Evolutionary conservation across 169 alveolate genomes (phyloP), one percentile per base, ranked within the genome.

Genomic region (Eimeria sp.): DNA sequence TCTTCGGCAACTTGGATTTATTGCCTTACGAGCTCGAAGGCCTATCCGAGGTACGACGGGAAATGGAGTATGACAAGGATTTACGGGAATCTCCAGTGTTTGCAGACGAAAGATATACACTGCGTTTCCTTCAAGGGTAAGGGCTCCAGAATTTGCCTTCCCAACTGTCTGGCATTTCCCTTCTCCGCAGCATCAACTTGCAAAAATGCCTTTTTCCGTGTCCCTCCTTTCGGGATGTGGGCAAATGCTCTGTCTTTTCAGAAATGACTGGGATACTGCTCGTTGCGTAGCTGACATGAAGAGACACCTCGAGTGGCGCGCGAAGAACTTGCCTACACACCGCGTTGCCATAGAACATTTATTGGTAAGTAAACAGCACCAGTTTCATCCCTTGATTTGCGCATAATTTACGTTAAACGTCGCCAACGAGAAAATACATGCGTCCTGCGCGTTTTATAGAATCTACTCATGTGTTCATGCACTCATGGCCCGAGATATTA

Each of bases 101-200:
- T 87, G 87, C 94, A 60, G 97, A 96, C 58, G 97, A 94, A 85
- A 94, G 95, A 77, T 95, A 93, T 56, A 43, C 96, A 13, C 74
- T 97, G 43, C 96, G 98, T 27, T 97, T 96, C 72, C 96, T 96
- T 43, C 98, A 97, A 78, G 98, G 97, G 97, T 95, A 37, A 40
- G 96, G 68, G 40, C 33, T 18, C 23, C 20, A 27, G n/a, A 82
- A 16, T 52, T 10, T 40, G 58, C 27, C 23, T 37, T 16, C 56
- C 52, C 1, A 89, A 25, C 25, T 40, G 43, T 62, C 74, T 6
- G 16, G 33, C 58, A 46, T 16, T 68, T 40, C 16, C 11, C 54
- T 62, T 40, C 37, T 60, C 30, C 64, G 40, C 90, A 46, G 37
- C 60, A 62, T 9, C 58, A 27, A 33, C 62, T 89, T 76, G 66